Evolutionary conservation across 2,329 filamentous ascomycete species (phyloP), one percentile per base, ranked within the genome.

Genomic region (Alternaria panax): DNA sequence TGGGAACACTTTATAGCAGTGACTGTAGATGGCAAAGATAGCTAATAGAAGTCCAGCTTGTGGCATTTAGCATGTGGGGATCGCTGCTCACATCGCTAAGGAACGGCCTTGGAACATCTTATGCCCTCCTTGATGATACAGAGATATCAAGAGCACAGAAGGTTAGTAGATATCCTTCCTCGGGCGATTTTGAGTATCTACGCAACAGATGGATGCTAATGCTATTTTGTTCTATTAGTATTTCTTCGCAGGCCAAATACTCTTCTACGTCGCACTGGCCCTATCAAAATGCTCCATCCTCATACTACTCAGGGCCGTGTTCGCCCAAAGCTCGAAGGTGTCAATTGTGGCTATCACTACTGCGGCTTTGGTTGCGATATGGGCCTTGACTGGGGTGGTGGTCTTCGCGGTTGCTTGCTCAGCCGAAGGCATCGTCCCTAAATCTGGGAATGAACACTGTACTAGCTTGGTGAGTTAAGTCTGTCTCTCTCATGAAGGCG

Each of bases 221-320:
- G 8, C 14, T 34, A 11, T 32, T 5, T 18, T 5, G 7, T 34
- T 7, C 8, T n/a, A 9, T n/a, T 27, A 61, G 54, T 30, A 25
- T 20, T 61, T 51, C 12, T 58, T 51, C 12, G 32, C 54, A 22
- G 51, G 54, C 18, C 40, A 50, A 2, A 51, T 58, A 7, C 2
- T 54, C 6, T 28, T 61, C 1, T 57, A 36, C 45, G 51, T 61
- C n/a, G 48, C 59, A 51, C 59, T 61, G 11, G 30, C 20, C 2
- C 16, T 61, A 6, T 61, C 59, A 4, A 61, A 58, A 38, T 50
- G 38, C n/a, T 61, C 54, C 3, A 57, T 58, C 5, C 43, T 58
- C 12, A 34, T 61, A 24, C 48, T 58, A 12, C 18, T 58, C 6
- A 28, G 43, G 9, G 28, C 40, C 16, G 43, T 61, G 1, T 61